phyloP scores from a whole-genome alignment of 495 filamentous ascomycete genomes.

The Talaromyces trachyspermus region DNA sequence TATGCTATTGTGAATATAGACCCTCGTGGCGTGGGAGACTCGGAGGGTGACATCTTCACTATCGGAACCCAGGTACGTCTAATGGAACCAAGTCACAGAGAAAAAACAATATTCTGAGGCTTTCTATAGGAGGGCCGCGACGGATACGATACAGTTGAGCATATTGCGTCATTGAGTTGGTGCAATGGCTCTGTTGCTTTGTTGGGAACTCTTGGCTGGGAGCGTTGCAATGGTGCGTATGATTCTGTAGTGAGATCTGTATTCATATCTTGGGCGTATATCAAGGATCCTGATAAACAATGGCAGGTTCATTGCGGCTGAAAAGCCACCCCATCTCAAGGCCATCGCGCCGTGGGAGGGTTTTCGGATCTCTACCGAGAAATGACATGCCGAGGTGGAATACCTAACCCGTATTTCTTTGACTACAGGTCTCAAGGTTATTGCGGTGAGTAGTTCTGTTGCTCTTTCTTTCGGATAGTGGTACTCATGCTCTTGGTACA shows the following conservation, averaged over 20 bases:
- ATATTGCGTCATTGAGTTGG: not conserved
- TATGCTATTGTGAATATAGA: conserved; percentile 37
- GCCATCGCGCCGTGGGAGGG: conserved; percentile 29
- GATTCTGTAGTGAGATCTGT: not conserved
- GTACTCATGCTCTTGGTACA: conserved; percentile 11
- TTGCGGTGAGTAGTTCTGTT: conserved; percentile 9
- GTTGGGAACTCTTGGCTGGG: not conserved
- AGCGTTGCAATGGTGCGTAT: not conserved
- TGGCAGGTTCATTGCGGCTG: conserved; percentile 23
- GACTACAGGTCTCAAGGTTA: not conserved
- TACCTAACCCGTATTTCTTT: not conserved
- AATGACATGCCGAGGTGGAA: conserved; percentile 11
- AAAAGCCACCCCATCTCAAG: conserved; percentile 20
- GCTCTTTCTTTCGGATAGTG: conserved; percentile 5
- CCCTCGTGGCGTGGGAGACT: conserved; percentile 26
- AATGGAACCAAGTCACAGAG: conserved; percentile 10
- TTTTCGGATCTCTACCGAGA: conserved; percentile 26
- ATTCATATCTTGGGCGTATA: not conserved
- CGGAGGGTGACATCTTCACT: conserved; percentile 26
- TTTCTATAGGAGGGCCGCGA: not conserved
- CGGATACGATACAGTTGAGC: conserved; percentile 1
- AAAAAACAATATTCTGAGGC: not conserved
- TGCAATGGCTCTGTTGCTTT: conserved; percentile 1
- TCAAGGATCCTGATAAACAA: conserved; percentile 14
- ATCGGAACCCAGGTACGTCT: conserved; percentile 31